Evolutionary conservation across 352 stramenopile genomes (phyloP).

Genomic region (Phytophthora capsici): DNA sequence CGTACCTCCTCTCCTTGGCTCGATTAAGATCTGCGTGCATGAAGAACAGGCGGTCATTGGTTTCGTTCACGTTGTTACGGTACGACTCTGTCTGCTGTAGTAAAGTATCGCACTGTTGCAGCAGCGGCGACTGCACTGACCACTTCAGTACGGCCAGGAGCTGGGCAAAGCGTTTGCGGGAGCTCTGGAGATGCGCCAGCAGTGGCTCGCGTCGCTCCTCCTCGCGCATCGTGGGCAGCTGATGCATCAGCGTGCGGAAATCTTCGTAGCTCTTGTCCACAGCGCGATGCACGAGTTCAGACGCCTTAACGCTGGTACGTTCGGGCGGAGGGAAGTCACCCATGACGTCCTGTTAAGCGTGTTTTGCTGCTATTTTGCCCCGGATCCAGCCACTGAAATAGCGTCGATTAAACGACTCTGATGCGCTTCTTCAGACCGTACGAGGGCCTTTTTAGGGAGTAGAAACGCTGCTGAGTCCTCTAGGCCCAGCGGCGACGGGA

Average conservation of each 20-base stretch:
- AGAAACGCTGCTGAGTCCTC: slow-evolving; percentile 7
- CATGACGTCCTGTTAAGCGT: slow-evolving; percentile 38
- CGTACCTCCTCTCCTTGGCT: slow-evolving; percentile 81
- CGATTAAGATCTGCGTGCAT: slow-evolving; percentile 85
- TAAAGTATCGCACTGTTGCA: slow-evolving; percentile 75
- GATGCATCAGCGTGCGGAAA: slow-evolving; percentile 74
- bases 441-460: neutral
- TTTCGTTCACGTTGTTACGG: slow-evolving; percentile 83
- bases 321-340: slow-evolving; percentile 72
- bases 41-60: slow-evolving; percentile 86
- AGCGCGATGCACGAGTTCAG: slow-evolving; percentile 77
- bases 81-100: slow-evolving; percentile 66
- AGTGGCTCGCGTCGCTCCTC: slow-evolving; percentile 79
- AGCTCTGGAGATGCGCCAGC: slow-evolving; percentile 63
- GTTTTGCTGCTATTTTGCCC: slow-evolving; percentile 24
- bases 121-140: slow-evolving; percentile 83
- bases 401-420: slow-evolving; percentile 24
- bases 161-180: slow-evolving; percentile 78
- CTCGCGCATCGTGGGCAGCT: slow-evolving; percentile 71
- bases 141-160: slow-evolving; percentile 83
- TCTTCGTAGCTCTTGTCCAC: slow-evolving; percentile 88
- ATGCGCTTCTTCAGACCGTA: slow-evolving; percentile 4
- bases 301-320: slow-evolving; percentile 70
- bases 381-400: slow-evolving; percentile 30
- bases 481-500: neutral